Conservation (phyloP, 805 yeast genomes). For the Lipomyces yamanashiensis region DNA sequence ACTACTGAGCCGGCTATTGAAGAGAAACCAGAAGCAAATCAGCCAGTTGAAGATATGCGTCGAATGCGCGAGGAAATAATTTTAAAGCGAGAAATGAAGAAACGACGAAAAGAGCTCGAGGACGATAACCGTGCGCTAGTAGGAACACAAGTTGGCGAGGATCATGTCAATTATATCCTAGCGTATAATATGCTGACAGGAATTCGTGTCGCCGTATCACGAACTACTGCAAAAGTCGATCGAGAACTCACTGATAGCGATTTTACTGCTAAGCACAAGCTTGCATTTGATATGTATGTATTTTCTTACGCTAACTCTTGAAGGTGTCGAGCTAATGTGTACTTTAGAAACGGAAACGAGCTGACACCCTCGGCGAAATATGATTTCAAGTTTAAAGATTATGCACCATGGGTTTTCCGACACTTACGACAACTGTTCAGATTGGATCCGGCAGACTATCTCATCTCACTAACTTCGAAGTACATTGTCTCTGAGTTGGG, state of each 20-base stretch:
- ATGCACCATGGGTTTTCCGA: slow-evolving; percentile 91
- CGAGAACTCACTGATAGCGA: slow-evolving; percentile 71
- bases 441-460: slow-evolving; percentile 93
- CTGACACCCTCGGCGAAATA: slow-evolving; percentile 91
- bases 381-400: slow-evolving; percentile 96
- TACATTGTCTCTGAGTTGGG: slow-evolving; percentile 89
- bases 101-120: slow-evolving; percentile 36
- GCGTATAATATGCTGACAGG: slow-evolving; percentile 98
- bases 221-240: slow-evolving; percentile 82
- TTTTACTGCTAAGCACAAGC: slow-evolving; percentile 72
- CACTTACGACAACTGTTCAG: slow-evolving; percentile 80
- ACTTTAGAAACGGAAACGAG: slow-evolving; percentile 64
- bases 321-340: background rate
- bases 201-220: slow-evolving; percentile 89
- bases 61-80: slow-evolving; percentile 43
- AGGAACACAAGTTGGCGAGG: slow-evolving; percentile 86
- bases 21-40: background rate
- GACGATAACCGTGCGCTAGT: slow-evolving; percentile 58
- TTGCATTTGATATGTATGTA: slow-evolving; percentile 70
- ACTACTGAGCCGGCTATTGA: background rate
- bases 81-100: slow-evolving; percentile 43
- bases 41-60: slow-evolving; percentile 37
- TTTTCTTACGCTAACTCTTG: slow-evolving; percentile 38
- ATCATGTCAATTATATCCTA: slow-evolving; percentile 89
- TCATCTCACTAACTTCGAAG: slow-evolving; percentile 89